Evolutionary conservation across 2,329 filamentous ascomycete species (phyloP).

Genomic region (Achaetomium macrosporum): DNA sequence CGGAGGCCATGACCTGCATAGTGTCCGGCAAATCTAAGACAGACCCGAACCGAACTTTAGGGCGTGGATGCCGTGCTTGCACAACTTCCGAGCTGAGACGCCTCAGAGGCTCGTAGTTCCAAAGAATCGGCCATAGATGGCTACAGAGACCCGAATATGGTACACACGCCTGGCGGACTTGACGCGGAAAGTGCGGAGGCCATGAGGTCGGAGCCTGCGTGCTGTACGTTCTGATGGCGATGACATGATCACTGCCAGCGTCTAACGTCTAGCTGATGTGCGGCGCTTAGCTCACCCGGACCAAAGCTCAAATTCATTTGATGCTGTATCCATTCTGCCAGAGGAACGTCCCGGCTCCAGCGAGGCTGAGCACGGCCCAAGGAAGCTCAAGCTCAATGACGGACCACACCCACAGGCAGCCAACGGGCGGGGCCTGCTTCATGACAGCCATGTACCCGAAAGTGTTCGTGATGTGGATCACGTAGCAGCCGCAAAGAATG

Average conservation of each 20-base stretch:
- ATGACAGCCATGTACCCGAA: slow-evolving; percentile 81
- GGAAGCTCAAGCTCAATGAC: slow-evolving; percentile 76
- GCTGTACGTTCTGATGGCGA: no score
- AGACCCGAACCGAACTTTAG: no score
- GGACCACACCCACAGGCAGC: slow-evolving; percentile 88
- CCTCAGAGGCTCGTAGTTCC: no score
- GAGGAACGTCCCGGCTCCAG: slow-evolving; percentile 40
- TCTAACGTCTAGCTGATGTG: background rate
- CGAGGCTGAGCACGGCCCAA: slow-evolving; percentile 55
- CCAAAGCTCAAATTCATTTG: slow-evolving; percentile 18
- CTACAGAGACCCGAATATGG: no score
- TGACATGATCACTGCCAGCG: background rate
- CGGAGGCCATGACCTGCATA: background rate
- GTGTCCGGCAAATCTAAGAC: background rate
- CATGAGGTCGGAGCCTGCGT: no score
- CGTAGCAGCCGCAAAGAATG: slow-evolving; percentile 63
- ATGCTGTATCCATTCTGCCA: slow-evolving; percentile 46
- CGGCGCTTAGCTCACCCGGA: background rate
- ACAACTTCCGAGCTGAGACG: no score
- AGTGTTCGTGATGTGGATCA: slow-evolving; percentile 75
- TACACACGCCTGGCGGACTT: no score
- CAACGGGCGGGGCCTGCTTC: slow-evolving; percentile 85
- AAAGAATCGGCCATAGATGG: no score
- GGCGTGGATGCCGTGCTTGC: no score
- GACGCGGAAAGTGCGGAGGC: no score